Evolutionary conservation across 2,329 filamentous ascomycete species (phyloP).

Genomic region (Pyrenochaeta sp.): DNA sequence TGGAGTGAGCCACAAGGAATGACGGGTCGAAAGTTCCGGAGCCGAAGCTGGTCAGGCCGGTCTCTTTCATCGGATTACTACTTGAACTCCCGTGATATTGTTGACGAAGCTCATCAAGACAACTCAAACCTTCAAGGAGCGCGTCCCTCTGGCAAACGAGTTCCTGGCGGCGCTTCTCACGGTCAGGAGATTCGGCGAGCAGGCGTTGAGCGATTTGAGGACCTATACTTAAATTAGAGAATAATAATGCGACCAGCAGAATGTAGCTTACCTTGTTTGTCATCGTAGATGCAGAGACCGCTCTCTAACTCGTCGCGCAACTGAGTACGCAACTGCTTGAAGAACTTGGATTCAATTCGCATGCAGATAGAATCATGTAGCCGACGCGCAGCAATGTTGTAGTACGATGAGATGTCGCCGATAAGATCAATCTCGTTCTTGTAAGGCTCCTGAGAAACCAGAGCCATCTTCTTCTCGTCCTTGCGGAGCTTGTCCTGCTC

Average conservation of each 20-base stretch:
- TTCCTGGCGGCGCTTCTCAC: conserved; percentile 16
- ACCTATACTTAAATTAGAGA: conserved; percentile 7
- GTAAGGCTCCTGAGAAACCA: conserved; percentile 67
- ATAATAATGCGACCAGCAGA: background rate
- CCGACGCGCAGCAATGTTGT: conserved; percentile 70
- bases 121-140: conserved; percentile 18
- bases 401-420: conserved; percentile 72
- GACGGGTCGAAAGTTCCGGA: background rate
- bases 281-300: conserved; percentile 30
- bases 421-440: conserved; percentile 68
- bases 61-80: conserved; percentile 11
- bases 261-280: conserved; percentile 25
- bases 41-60: background rate
- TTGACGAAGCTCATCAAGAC: conserved; percentile 19
- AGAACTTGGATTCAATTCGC: conserved; percentile 49
- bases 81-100: conserved; percentile 8
- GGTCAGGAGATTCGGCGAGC: conserved; percentile 19
- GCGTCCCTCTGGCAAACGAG: conserved; percentile 15
- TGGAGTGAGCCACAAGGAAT: too few species aligned
- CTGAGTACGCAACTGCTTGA: conserved; percentile 29
- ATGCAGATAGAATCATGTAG: conserved; percentile 66
- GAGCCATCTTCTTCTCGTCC: conserved; percentile 26
- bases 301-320: conserved; percentile 37
- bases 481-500: conserved; percentile 41
- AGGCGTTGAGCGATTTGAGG: conserved; percentile 18